phyloP scores from a whole-genome alignment of 2,329 filamentous ascomycete species.

The Teratosphaeria nubilosa region DNA sequence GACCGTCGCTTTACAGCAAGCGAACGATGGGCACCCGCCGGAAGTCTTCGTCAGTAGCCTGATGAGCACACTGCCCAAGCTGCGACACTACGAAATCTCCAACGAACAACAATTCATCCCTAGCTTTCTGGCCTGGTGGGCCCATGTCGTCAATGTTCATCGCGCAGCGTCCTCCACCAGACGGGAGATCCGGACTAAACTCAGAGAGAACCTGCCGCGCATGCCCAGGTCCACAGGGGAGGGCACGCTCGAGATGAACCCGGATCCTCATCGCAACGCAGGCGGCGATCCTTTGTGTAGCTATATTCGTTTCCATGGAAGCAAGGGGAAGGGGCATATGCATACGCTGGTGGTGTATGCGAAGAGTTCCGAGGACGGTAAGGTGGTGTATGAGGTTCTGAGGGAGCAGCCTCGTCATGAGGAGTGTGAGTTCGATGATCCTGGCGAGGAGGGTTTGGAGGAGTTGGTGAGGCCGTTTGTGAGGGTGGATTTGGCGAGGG shows the following conservation, averaged over 20 bases:
- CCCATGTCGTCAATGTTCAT: neutral
- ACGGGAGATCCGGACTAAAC: neutral
- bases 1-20: neutral
- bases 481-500: neutral
- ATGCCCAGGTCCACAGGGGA: neutral
- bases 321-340: neutral
- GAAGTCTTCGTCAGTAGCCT: neutral
- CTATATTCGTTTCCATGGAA: neutral
- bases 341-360: neutral
- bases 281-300: neutral
- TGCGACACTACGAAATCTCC: too few species aligned
- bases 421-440: neutral
- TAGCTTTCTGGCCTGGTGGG: neutral
- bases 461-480: neutral
- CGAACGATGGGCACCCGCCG: neutral
- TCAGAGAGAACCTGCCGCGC: neutral
- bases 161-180: neutral
- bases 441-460: neutral
- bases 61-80: neutral
- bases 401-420: neutral
- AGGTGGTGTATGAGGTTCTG: neutral
- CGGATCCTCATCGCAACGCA: neutral
- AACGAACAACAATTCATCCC: neutral
- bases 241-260: neutral
- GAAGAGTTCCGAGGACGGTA: neutral